phyloP scores from a whole-genome alignment of 2,329 filamentous ascomycete species.

The Westerdykella ornata region DNA sequence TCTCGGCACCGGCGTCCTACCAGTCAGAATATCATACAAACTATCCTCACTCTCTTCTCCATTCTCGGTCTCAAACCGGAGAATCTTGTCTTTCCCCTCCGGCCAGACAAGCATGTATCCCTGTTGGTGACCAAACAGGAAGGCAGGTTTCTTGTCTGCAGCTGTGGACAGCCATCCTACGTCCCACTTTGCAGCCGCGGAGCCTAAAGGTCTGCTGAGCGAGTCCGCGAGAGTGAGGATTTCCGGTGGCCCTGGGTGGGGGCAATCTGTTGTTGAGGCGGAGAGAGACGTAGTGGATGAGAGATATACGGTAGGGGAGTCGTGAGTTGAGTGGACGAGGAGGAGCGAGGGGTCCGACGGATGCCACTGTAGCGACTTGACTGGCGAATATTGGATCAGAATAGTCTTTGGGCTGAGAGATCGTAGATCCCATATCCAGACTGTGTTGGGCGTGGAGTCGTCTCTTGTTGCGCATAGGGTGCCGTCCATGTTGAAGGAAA shows the following conservation, averaged over 20 bases:
- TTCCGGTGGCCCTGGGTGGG: constrained; percentile 12
- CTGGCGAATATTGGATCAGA: constrained; percentile 41
- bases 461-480: constrained; percentile 36
- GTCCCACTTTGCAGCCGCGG: constrained; percentile 17
- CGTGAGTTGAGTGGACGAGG: constrained; percentile 39
- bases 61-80: constrained; percentile 25
- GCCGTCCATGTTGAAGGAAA: constrained; percentile 33
- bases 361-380: constrained; percentile 43
- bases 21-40: constrained; percentile 44
- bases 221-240: constrained; percentile 19
- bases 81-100: constrained; percentile 34
- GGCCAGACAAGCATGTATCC: constrained; percentile 40
- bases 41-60: constrained; percentile 43
- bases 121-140: constrained; percentile 34
- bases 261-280: constrained; percentile 11
- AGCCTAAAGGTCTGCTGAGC: constrained; percentile 20
- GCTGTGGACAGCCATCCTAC: constrained; percentile 22
- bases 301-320: constrained; percentile 38
- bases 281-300: constrained; percentile 24
- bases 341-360: constrained; percentile 32
- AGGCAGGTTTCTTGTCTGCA: constrained; percentile 27
- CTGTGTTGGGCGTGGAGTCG: constrained; percentile 38
- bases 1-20: constrained; percentile 38
- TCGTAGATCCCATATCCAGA: constrained; percentile 44
- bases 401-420: constrained; percentile 36